Percentiles rank a stretch among this genome's conserved stretches.
Conservation (phyloP, 2,329 filamentous ascomycete genomes). For the Epichloe hybrida region DNA sequence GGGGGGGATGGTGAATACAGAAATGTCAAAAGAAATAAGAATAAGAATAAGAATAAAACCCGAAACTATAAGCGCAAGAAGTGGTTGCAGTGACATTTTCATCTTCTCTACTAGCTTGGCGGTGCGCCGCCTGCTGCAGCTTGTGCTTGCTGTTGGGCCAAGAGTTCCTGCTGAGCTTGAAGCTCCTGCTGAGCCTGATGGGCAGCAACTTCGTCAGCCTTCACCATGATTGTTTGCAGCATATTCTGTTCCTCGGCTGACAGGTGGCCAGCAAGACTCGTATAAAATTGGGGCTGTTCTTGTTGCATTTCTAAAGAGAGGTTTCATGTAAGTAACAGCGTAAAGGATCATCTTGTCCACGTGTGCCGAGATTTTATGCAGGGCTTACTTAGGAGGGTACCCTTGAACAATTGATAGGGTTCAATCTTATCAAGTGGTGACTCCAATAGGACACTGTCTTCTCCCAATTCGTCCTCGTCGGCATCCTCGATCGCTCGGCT, state of each 20-base stretch:
- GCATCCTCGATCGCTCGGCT: constrained; percentile 53
- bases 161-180: constrained; percentile 14
- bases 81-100: not conserved
- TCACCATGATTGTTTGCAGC: constrained; percentile 65
- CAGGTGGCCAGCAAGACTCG: constrained; percentile 64
- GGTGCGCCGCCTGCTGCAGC: not conserved
- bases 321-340: not conserved
- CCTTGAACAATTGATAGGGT: constrained; percentile 81
- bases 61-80: not conserved
- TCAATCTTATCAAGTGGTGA: constrained; percentile 92
- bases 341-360: not conserved
- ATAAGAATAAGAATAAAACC: too few relatives aligned
- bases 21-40: not conserved
- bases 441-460: constrained; percentile 85
- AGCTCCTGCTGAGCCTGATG: constrained; percentile 6
- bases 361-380: not conserved
- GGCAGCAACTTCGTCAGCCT: constrained; percentile 30
- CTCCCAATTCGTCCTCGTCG: constrained; percentile 78
- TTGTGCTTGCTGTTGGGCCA: constrained; percentile 16
- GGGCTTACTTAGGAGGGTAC: constrained; percentile 64
- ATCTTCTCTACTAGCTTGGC: constrained; percentile 6
- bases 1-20: not conserved
- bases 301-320: constrained; percentile 59
- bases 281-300: constrained; percentile 81
- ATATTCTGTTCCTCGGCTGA: constrained; percentile 68